Base-by-base conservation (phyloP, 345 rosid genomes). In the Euclidium syriacum region DNA sequence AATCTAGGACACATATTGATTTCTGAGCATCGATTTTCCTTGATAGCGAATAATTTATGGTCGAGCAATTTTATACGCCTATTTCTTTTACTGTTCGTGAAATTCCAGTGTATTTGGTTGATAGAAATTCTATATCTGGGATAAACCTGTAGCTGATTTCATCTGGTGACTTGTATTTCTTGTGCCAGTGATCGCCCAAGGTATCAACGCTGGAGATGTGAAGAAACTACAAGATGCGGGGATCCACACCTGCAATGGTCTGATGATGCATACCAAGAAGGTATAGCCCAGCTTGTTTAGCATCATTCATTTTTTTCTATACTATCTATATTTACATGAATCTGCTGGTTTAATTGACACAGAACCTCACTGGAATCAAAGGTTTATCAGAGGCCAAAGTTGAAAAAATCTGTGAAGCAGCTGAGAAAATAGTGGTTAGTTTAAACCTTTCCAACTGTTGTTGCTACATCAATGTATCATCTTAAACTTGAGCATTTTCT, bases 191-290 rank as follows among this genome's bases (percentile, higher is more conserved):
- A 83, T 75, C 46, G 64, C 86, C 34, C 91, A 83, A 70, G 98
- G 96, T 58, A 85, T 91, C 71, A 91, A 88, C 65, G 89, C 96
- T 30, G 94, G 96, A 72, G 96, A 92, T 60, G 85, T 89, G 60
- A 89, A 89, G 46, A 92, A 87, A 51, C 87, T 92, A 55, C 96
- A 92, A 57, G 97, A 92, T 75, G 97, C 96, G 34, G 95, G 97
- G 72, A 92, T 92, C 56, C 83, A 83, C 62, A 89, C 98, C 63
- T 92, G 97, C 78, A 92, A 92, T 73, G 95, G 97, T 48, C 84
- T 89, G 76, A 87, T 89, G 97, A 92, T 89, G 98, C 94, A 87
- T 64, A 92, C 98, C 22, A 89, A 84, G 81, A 89, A 92, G 95
- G 94, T 84, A 58, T 34, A 14, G 19, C 22, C 12, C 18, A 46